Evolutionary conservation across 1,139 yeast species (phyloP), one percentile per base, ranked within the genome.

Genomic region (Kodamaea anthophila): DNA sequence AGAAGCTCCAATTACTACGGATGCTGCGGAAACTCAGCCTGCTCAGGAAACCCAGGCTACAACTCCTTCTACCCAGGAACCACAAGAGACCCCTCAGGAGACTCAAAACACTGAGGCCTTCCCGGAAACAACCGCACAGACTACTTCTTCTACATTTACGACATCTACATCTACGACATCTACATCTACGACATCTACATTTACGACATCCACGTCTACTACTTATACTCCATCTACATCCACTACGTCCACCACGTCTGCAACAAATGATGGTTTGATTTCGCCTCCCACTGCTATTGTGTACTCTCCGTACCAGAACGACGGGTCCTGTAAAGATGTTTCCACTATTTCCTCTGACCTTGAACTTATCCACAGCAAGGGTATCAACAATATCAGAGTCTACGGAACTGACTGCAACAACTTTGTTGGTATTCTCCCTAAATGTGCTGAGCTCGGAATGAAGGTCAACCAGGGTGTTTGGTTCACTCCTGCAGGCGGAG

Each of bases 371-470:
- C 47, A 56, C 22, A 51, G 70, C 33, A 77, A 76, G 47, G 85
- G 87, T 31, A 77, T 86, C 42, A 51, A 58, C 21, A 67, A 69
- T 30, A 58, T 87, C 34, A 76, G 96, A 61, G 56, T 84, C 31
- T 87, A 87, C 50, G 94, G 94, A 43, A 79, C 85, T 33, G 96
- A 87, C 53, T 87, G 96, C 62, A 65, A 74, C 49, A 74, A 84
- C 15, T 58, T 83, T 37, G 51, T 67, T 18, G 76, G 81, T 3
- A 76, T 86, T 23, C 68, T 77, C 43, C 84, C 91, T 28, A 70
- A 67, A 29, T 72, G 81, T 38, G 47, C 51, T n/a, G 35, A 55
- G 9, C 58, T 81, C 30, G 95, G 94, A 3, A 54, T 87, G 31
- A 74, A 60, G 28, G 76, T 87, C 30, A 81, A 83, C 54, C 96